These are phyloP conservation scores for Dactylellina drechsleri DNA, from an alignment of 2,329 filamentous ascomycete species.

Conservation along the genomic window DNA sequence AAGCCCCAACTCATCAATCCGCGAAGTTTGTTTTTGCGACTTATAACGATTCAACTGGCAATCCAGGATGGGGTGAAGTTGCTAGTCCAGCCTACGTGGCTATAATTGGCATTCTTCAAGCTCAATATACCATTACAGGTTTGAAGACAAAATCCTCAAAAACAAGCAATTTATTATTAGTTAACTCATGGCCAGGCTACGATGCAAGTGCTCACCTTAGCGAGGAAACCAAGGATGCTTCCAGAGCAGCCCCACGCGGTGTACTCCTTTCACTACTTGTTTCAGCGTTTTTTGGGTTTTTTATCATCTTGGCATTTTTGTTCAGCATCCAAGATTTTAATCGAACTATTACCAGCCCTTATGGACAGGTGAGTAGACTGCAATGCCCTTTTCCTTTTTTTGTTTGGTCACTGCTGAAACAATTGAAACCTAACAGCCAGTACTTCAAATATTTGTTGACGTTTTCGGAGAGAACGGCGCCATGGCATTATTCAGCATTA, in stretches of 20 bases:
- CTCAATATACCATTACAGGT: constrained; percentile 67
- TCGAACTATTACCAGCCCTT: constrained; percentile 63
- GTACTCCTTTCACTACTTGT: constrained; percentile 69
- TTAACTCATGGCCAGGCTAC: constrained; percentile 61
- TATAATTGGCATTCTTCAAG: constrained; percentile 67
- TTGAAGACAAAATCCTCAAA: neutral
- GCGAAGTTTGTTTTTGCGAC: constrained; percentile 69
- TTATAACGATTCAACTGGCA: constrained; percentile 67
- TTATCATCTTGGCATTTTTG: constrained; percentile 69
- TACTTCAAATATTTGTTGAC: constrained; percentile 70
- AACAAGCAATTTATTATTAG: neutral
- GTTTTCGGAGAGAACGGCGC: constrained; percentile 69
- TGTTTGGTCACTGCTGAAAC: neutral
- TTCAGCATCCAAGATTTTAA: constrained; percentile 71
- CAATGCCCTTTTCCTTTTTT: neutral
- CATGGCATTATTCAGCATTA: constrained; percentile 67
- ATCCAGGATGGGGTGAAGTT: constrained; percentile 67
- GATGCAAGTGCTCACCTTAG: constrained; percentile 69
- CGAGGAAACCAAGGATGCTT: constrained; percentile 69
- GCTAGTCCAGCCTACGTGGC: constrained; percentile 69
- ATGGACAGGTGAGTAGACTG: constrained; percentile 59
- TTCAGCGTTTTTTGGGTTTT: constrained; percentile 70
- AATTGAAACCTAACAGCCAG: constrained; percentile 62
- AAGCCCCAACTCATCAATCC: constrained; percentile 68
- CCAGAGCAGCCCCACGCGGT: constrained; percentile 69